A percentile compares a stretch with the other conserved stretches of the same genome.
phyloP scores from a whole-genome alignment of 768 basidiomycete genomes.

The Macrolepiota albuminosa region DNA sequence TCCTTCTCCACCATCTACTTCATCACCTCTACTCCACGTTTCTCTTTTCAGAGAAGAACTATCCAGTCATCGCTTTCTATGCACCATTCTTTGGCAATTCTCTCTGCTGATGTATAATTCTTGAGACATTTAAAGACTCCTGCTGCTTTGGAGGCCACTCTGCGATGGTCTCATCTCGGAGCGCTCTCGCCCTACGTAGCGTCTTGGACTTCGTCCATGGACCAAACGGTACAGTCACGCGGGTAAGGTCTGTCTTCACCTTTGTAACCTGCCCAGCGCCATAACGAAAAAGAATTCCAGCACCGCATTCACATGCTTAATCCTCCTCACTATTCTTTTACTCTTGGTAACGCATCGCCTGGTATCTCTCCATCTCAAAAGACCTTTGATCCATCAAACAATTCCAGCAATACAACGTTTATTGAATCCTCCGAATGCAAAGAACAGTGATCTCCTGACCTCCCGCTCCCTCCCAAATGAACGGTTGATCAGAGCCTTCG shows the following conservation, averaged over 20 bases:
- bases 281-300: not conserved
- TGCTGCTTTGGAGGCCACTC: not conserved
- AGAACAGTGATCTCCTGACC: slow-evolving; percentile 17
- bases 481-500: slow-evolving; percentile 28
- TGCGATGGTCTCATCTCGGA: slow-evolving; percentile 10
- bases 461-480: slow-evolving; percentile 32
- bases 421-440: slow-evolving; percentile 11
- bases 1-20: not conserved
- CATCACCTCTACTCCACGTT: not conserved
- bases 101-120: not conserved
- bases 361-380: not conserved
- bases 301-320: not conserved
- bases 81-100: not conserved
- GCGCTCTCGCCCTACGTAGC: not conserved
- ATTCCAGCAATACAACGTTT: slow-evolving; percentile 3
- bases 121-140: slow-evolving; percentile 8
- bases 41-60: not conserved
- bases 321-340: not conserved
- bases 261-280: not conserved
- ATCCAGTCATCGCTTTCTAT: not conserved
- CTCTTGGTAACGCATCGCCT: not conserved
- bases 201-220: slow-evolving; percentile 13
- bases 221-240: slow-evolving; percentile 18
- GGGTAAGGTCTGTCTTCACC: slow-evolving; percentile 1
- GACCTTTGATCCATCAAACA: not conserved